These are phyloP conservation scores for Daldinia bambusicola DNA, from an alignment of 495 filamentous ascomycete genomes.

Conservation along the genomic window DNA sequence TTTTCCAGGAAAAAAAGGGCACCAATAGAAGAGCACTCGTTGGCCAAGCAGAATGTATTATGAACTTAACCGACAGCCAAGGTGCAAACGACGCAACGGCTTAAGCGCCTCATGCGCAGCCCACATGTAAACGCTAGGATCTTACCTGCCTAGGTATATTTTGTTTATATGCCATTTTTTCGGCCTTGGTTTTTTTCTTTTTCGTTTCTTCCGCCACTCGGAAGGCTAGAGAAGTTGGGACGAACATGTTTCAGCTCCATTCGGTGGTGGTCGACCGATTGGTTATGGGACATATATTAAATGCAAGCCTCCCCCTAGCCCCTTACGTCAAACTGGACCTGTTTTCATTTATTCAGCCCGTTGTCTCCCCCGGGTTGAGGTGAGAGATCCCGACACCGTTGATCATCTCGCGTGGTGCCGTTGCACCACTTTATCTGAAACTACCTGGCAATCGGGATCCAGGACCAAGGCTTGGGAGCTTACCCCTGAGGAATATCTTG, in stretches of 20 bases:
- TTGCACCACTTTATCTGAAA: constrained; percentile 25
- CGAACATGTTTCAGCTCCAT: constrained; percentile 35
- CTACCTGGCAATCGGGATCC: neutral
- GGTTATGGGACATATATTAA: constrained; percentile 8
- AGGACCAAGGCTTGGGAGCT: neutral
- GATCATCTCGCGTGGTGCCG: constrained; percentile 21
- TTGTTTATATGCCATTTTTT: too few species aligned
- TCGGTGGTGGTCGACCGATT: constrained; percentile 16
- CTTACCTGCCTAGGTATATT: too few species aligned
- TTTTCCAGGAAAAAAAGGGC: neutral
- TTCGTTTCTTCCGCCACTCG: neutral
- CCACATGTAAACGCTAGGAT: neutral
- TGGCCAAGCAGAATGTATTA: neutral
- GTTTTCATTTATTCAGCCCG: neutral
- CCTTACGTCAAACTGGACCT: constrained; percentile 16
- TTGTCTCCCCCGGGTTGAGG: constrained; percentile 8
- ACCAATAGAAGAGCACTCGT: neutral
- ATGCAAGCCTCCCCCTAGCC: constrained; percentile 20
- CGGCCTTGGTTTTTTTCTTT: neutral
- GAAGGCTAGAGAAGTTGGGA: constrained; percentile 3
- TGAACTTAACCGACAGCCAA: constrained; percentile 4
- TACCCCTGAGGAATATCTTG: constrained; percentile 8
- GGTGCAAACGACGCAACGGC: neutral
- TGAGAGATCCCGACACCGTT: constrained; percentile 6
- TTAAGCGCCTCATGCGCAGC: constrained; percentile 10